phyloP scores from a whole-genome alignment of 139 green algal species.

The Coccomyxa sp. region DNA sequence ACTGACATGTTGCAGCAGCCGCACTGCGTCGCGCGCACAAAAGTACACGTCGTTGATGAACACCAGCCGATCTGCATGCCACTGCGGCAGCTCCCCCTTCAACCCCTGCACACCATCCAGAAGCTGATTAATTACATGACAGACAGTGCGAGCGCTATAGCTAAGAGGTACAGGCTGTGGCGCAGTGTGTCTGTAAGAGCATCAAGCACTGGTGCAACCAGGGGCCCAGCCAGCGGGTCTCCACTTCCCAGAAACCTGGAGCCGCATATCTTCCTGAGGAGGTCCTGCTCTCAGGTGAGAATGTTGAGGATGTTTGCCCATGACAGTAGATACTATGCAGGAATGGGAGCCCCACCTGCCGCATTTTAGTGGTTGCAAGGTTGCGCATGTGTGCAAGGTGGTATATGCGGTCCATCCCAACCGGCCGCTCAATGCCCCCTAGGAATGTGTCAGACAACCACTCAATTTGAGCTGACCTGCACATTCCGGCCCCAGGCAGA shows the following conservation, averaged over 20 bases:
- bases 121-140: background rate
- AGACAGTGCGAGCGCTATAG: too few relatives aligned
- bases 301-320: too few relatives aligned
- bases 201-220: background rate
- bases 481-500: background rate
- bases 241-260: background rate
- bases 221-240: background rate
- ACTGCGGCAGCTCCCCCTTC: background rate
- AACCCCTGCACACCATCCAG: background rate
- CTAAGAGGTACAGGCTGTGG: too few relatives aligned
- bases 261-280: too few relatives aligned
- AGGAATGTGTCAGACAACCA: too few relatives aligned
- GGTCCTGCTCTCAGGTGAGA: too few relatives aligned
- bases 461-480: too few relatives aligned
- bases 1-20: constrained; percentile 23
- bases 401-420: constrained; percentile 36
- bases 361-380: background rate
- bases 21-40: constrained; percentile 34
- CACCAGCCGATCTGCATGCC: constrained; percentile 21
- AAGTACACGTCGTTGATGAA: constrained; percentile 67
- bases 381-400: constrained; percentile 47
- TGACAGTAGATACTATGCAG: background rate
- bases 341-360: background rate
- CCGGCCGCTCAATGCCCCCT: constrained; percentile 9
- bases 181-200: too few relatives aligned